Evolutionary conservation across 805 yeast species (phyloP).

Genomic region (Metschnikowia cubensis): DNA sequence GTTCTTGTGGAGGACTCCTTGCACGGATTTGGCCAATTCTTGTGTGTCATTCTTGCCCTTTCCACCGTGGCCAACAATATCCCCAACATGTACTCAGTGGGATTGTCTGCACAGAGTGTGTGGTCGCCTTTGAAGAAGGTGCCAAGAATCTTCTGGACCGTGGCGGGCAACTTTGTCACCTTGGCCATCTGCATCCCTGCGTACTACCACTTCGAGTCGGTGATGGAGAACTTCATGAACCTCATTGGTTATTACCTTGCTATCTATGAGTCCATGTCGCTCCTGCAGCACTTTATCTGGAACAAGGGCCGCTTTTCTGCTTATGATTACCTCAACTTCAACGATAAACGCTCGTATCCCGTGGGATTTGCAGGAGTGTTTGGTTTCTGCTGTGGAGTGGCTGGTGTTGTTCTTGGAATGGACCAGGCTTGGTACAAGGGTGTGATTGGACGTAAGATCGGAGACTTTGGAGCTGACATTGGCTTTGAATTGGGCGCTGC

Average conservation of each 20-base stretch:
- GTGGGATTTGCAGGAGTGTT: constrained; percentile 73
- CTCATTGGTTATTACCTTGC: constrained; percentile 89
- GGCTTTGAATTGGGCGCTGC: constrained; percentile 76
- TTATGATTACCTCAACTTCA: constrained; percentile 62
- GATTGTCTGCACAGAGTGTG: constrained; percentile 79
- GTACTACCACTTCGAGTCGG: constrained; percentile 64
- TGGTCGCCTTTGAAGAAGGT: constrained; percentile 70
- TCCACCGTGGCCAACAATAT: constrained; percentile 89
- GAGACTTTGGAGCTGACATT: constrained; percentile 73
- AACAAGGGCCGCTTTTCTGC: constrained; percentile 55
- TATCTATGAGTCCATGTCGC: constrained; percentile 68
- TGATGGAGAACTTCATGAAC: constrained; percentile 86
- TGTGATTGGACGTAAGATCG: constrained; percentile 58
- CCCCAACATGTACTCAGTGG: constrained; percentile 91
- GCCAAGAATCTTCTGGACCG: constrained; percentile 83
- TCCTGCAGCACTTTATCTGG: constrained; percentile 83
- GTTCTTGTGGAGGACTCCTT: constrained; percentile 75
- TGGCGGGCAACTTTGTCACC: constrained; percentile 67
- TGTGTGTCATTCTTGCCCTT: constrained; percentile 77
- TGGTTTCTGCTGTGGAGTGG: constrained; percentile 79
- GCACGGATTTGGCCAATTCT: constrained; percentile 87
- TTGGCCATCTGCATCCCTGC: constrained; percentile 90
- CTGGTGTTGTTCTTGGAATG: constrained; percentile 88
- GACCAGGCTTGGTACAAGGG: constrained; percentile 81
- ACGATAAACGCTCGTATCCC: constrained; percentile 57